Evolutionary conservation across 345 rosid genomes (phyloP), one percentile per base, ranked within the genome.

Genomic region (Citrus inodora): DNA sequence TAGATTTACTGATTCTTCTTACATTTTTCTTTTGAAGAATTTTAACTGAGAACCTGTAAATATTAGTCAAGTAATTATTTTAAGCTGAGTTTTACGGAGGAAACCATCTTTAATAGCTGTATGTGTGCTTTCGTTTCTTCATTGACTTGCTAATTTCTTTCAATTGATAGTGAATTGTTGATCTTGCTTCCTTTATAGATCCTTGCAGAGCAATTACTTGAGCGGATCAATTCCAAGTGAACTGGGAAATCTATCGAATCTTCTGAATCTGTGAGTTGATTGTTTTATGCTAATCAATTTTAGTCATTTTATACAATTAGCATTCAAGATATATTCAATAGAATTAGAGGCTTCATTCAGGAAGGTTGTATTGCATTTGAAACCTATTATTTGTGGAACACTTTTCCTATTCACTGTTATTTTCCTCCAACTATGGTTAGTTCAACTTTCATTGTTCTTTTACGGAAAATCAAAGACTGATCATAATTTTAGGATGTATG

Each of bases 171-270:
- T 76, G 2, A 42, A 55, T 2, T 76, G 37, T 33, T 46, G 32
- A 72, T 63, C 33, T 67, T 53, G 72, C 78, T 71, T 81, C 59
- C 78, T 76, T n/a, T 82, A 62, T 90, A 96, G 98, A 83, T 88
- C 76, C 88, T 81, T 96, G 92, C 97, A 94, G 90, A 86, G 89
- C n/a, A 94, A 96, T 87, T 95, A 92, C 89, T 80, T 95, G 62
- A 90, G 92, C 66, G 98, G 92, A 59, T 61, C 71, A 13, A 87
- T 95, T 79, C 99, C 99, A 38, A 82, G 90, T 83, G 97, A 91
- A 83, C 30, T 95, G 80, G 99, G 96, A 83, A 87, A 90, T 80
- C 80, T 95, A 70, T 80, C 94, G 21, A 85, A 77, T 76, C 97
- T 95, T 85, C 85, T 67, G 80, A 78, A 85, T 38, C 79, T 95